These are phyloP conservation scores for Fraxinus dipetala DNA, from an alignment of 305 asterid genomes.

Conservation along the genomic window DNA sequence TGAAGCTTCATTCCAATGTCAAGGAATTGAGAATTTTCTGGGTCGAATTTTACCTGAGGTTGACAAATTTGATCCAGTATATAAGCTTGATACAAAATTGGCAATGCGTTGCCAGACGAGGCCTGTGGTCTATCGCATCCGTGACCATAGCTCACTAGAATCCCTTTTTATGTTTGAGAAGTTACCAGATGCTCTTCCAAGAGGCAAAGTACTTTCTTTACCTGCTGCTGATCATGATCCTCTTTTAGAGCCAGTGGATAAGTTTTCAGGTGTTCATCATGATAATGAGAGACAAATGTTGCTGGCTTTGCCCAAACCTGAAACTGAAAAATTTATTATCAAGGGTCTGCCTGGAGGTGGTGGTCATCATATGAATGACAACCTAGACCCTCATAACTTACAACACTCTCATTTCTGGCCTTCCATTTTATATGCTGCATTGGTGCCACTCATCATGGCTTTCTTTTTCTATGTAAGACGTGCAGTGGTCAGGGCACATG, in stretches of 20 bases:
- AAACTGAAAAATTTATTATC: slow-evolving; percentile 26
- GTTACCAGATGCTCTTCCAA: slow-evolving; percentile 48
- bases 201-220: slow-evolving; percentile 40
- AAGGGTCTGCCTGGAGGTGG: slow-evolving; percentile 38
- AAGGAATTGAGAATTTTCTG: slow-evolving; percentile 47
- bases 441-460: slow-evolving; percentile 37
- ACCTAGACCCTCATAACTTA: slow-evolving; percentile 26
- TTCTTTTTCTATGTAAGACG: slow-evolving; percentile 26
- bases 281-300: slow-evolving; percentile 32
- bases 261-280: slow-evolving; percentile 28
- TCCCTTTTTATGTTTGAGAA: slow-evolving; percentile 39
- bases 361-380: slow-evolving; percentile 25
- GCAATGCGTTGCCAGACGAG: slow-evolving; percentile 45
- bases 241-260: slow-evolving; percentile 23
- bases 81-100: slow-evolving; percentile 30
- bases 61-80: slow-evolving; percentile 24
- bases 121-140: slow-evolving; percentile 62
- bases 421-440: slow-evolving; percentile 29
- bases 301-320: slow-evolving; percentile 44
- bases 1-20: slow-evolving; percentile 73
- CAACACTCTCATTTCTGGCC: slow-evolving; percentile 38
- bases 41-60: slow-evolving; percentile 31
- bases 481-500: slow-evolving; percentile 19
- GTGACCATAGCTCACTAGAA: slow-evolving; percentile 54
- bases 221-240: slow-evolving; percentile 39